Evolutionary conservation across 2,329 filamentous ascomycete species (phyloP).

Genomic region (Chrysoporthe deuterocubensis): DNA sequence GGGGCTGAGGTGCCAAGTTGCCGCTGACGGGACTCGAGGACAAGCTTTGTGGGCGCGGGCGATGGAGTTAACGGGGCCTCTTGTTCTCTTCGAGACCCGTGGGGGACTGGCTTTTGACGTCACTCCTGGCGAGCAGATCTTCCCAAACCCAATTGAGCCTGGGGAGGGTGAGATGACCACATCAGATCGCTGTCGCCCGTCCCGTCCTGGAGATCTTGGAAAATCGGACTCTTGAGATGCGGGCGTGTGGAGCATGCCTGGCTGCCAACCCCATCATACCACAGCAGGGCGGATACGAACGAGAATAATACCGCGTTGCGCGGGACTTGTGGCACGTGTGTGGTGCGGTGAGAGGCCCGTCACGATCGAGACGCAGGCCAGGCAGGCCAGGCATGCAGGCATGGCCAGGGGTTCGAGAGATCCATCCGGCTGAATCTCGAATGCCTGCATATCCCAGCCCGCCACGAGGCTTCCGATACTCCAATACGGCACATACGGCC

Average conservation of each 20-base stretch:
- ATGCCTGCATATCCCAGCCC: conserved; percentile 1
- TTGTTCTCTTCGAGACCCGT: no score
- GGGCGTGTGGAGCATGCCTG: background rate
- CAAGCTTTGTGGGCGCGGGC: background rate
- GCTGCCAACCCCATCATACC: background rate
- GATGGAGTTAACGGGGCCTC: no score
- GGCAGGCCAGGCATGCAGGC: background rate
- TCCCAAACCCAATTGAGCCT: background rate
- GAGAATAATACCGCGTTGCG: no score
- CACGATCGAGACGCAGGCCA: background rate
- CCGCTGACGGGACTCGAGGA: background rate
- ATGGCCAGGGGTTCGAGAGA: background rate
- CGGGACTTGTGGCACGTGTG: no score
- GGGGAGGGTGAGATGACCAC: background rate
- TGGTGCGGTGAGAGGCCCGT: background rate
- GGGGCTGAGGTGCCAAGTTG: background rate
- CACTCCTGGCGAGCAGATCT: background rate
- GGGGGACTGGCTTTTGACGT: background rate
- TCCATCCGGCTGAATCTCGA: background rate
- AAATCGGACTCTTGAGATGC: background rate
- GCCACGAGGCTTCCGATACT: conserved; percentile 13
- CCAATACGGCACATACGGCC: background rate
- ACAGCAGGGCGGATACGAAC: no score
- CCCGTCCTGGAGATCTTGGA: background rate
- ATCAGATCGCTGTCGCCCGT: background rate